A percentile compares a stretch with the other conserved stretches of the same genome.
Conservation (phyloP, 192 early-diverging fungal genomes). For the Thoreauomyces humboldtii region DNA sequence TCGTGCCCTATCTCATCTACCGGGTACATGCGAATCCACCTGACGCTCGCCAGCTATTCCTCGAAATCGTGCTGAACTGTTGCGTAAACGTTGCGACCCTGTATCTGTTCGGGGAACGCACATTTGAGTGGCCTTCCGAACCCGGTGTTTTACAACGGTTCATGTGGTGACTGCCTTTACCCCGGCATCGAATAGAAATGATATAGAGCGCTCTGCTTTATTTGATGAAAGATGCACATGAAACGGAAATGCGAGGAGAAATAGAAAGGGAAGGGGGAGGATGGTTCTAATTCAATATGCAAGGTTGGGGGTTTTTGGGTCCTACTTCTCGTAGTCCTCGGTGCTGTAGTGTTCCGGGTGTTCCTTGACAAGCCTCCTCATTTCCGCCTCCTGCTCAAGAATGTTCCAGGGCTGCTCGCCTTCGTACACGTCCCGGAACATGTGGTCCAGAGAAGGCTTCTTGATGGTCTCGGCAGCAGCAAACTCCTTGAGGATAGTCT, state of each 20-base stretch:
- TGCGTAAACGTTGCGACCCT: conserved; percentile 66
- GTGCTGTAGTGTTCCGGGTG: conserved; percentile 79
- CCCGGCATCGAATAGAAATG: too few species aligned
- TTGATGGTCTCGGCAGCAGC: conserved; percentile 78
- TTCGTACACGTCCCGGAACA: conserved; percentile 96
- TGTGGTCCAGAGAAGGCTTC: conserved; percentile 77
- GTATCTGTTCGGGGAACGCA: conserved; percentile 69
- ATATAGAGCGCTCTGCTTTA: too few species aligned
- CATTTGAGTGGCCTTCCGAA: conserved; percentile 77
- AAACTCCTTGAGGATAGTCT: conserved; percentile 79
- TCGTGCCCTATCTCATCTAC: conserved; percentile 77
- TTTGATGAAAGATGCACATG: too few species aligned
- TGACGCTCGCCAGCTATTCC: conserved; percentile 9
- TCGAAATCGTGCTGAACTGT: conserved; percentile 49
- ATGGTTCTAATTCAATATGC: too few species aligned
- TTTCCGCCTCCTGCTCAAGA: conserved; percentile 73
- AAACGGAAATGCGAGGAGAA: too few species aligned
- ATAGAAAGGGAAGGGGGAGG: too few species aligned
- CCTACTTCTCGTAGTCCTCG: conserved; percentile 8
- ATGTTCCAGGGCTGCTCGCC: conserved; percentile 71
- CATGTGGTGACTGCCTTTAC: conserved; percentile 95
- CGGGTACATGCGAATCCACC: conserved; percentile 59
- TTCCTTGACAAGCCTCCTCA: conserved; percentile 70
- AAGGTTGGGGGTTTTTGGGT: too few species aligned
- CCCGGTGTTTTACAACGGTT: conserved; percentile 74